A percentile compares a stretch with the other conserved stretches of the same genome.
Evolutionary conservation across 1,284 basidiomycete genomes (phyloP).

Genomic region (Ganoderma lingzhi): DNA sequence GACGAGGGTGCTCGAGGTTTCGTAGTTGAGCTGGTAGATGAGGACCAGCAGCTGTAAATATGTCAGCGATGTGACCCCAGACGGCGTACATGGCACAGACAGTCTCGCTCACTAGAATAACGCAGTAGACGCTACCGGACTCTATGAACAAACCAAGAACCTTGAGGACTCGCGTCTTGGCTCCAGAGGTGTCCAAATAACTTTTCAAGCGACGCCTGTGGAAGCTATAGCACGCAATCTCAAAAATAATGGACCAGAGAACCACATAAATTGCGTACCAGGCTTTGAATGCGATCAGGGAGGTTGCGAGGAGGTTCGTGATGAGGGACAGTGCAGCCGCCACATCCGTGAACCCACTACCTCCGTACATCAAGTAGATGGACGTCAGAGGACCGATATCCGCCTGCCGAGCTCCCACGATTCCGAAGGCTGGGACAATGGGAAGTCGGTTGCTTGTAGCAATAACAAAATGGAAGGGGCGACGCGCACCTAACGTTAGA

Average conservation of each 20-base stretch:
- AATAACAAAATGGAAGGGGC: background rate
- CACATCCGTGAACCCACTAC: background rate
- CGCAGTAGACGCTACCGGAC: slow-evolving; percentile 14
- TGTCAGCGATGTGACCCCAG: background rate
- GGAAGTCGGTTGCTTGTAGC: background rate
- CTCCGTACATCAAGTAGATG: background rate
- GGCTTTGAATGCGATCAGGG: background rate
- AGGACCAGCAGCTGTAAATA: slow-evolving; percentile 1
- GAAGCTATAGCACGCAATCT: background rate
- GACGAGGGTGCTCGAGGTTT: background rate
- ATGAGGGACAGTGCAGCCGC: background rate
- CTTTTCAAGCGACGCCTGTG: background rate
- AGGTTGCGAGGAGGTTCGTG: background rate
- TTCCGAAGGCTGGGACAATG: background rate
- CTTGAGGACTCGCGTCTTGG: slow-evolving; percentile 9
- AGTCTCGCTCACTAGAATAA: slow-evolving; percentile 8
- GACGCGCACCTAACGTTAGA: slow-evolving; percentile 10
- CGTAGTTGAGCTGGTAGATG: slow-evolving; percentile 6
- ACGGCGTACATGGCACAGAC: background rate
- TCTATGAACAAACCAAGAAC: slow-evolving; percentile 12
- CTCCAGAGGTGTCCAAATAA: background rate
- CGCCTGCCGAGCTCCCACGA: background rate
- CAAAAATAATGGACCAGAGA: background rate
- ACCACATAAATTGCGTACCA: background rate
- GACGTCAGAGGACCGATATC: background rate